Percentiles rank a stretch among this genome's conserved stretches.
phyloP scores from a whole-genome alignment of 805 yeast species.

The Candida insectalens region DNA sequence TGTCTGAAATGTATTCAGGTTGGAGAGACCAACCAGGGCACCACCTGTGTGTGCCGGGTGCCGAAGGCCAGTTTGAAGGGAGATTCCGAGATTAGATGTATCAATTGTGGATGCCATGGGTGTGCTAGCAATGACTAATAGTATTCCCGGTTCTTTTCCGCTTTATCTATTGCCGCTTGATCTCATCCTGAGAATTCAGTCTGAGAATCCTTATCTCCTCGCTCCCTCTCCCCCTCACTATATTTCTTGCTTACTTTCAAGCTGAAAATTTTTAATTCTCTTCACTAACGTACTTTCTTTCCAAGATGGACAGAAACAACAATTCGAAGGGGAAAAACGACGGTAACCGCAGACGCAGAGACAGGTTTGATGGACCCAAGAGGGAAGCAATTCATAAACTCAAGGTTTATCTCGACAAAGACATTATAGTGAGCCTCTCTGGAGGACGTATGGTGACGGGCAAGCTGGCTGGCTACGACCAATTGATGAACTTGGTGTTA shows the following conservation, averaged over 20 bases:
- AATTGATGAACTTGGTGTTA: conserved; percentile 67
- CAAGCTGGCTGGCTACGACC: conserved; percentile 72
- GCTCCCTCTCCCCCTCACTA: no score
- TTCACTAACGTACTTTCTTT: no score
- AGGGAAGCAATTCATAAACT: conserved; percentile 84
- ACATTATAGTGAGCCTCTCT: conserved; percentile 66
- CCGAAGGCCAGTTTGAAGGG: conserved; percentile 47
- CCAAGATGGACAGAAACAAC: conserved; percentile 2
- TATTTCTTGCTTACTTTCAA: no score
- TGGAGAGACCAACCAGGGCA: conserved; percentile 50
- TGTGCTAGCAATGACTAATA: conserved; percentile 65
- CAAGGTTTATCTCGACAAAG: conserved; percentile 62
- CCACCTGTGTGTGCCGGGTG: conserved; percentile 79
- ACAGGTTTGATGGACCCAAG: conserved; percentile 61
- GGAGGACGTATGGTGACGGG: conserved; percentile 83
- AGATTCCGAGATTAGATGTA: conserved; percentile 39
- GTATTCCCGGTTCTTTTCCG: no score
- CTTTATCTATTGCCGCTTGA: no score
- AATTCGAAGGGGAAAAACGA: conserved; percentile 2
- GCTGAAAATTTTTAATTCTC: no score
- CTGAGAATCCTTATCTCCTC: no score
- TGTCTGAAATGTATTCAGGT: conserved; percentile 70
- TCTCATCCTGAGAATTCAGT: no score
- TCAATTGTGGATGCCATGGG: conserved; percentile 80
- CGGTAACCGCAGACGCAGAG: conserved; percentile 7